These are phyloP conservation scores for Lithocarpus polystachyus DNA, from an alignment of 306 rosid species.

Conservation along the genomic window DNA sequence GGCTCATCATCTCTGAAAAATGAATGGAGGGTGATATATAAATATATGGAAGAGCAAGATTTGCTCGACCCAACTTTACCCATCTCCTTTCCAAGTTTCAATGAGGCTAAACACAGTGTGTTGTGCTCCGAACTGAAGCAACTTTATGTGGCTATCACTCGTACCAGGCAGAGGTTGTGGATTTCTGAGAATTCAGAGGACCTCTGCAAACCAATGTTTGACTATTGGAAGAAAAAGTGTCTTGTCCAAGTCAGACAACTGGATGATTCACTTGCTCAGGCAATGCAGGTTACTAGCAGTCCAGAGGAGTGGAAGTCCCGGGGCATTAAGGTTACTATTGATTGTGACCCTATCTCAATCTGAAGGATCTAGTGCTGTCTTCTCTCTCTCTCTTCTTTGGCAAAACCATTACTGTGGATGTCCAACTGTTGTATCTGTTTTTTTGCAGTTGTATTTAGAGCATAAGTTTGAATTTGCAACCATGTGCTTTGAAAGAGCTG, in stretches of 20 bases:
- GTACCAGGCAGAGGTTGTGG: constrained; percentile 79
- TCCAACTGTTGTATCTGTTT: background rate
- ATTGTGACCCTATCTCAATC: too few relatives aligned
- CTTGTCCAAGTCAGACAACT: constrained; percentile 59
- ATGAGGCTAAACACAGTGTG: constrained; percentile 53
- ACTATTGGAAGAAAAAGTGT: constrained; percentile 60
- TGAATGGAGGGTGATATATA: constrained; percentile 69
- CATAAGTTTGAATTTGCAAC: constrained; percentile 69
- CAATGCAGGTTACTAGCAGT: constrained; percentile 73
- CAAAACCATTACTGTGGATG: background rate
- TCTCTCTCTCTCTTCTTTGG: background rate
- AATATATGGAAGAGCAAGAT: constrained; percentile 56
- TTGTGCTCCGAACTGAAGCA: constrained; percentile 76
- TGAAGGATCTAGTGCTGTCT: background rate
- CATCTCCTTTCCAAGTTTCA: constrained; percentile 33
- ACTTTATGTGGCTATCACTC: constrained; percentile 72
- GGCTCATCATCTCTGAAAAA: constrained; percentile 60
- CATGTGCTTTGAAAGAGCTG: constrained; percentile 74
- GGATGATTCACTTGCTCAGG: constrained; percentile 69
- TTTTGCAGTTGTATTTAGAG: constrained; percentile 53
- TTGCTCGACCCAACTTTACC: constrained; percentile 34
- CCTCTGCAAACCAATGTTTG: constrained; percentile 51
- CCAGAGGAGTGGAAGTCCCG: constrained; percentile 73
- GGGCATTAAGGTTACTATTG: constrained; percentile 59
- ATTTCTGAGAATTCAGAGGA: constrained; percentile 49